phyloP scores from a whole-genome alignment of 2,329 filamentous ascomycete genomes.

The Amphichorda felina region DNA sequence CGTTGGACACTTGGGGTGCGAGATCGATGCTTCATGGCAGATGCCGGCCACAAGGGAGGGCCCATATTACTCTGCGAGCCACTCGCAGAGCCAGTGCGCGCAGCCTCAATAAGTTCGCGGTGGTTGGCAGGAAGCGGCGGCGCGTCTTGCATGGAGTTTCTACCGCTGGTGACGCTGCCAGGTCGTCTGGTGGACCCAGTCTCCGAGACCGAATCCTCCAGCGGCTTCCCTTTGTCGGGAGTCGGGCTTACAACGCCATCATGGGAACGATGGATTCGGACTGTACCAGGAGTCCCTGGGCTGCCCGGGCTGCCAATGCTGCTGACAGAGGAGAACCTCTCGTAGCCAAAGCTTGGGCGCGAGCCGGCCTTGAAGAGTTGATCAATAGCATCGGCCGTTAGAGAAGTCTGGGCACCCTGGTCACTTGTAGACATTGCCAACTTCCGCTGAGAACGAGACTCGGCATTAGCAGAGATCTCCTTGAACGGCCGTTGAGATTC shows the following conservation, averaged over 20 bases:
- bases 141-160: constrained; percentile 25
- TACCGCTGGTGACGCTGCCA: constrained; percentile 60
- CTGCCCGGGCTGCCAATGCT: constrained; percentile 17
- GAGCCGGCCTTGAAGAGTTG: constrained; percentile 46
- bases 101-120: constrained; percentile 73
- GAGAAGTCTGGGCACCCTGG: constrained; percentile 67
- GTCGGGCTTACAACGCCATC: constrained; percentile 35
- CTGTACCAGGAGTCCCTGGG: constrained; percentile 23
- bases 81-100: constrained; percentile 45
- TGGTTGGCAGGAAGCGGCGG: constrained; percentile 78
- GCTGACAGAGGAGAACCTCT: constrained; percentile 22
- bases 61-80: constrained; percentile 52
- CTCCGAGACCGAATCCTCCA: constrained; percentile 26
- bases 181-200: constrained; percentile 39
- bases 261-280: constrained; percentile 32
- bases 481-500: constrained; percentile 47
- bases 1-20: constrained; percentile 46
- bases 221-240: constrained; percentile 22
- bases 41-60: constrained; percentile 74
- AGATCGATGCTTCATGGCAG: constrained; percentile 48
- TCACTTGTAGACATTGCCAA: constrained; percentile 41
- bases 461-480: constrained; percentile 49
- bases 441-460: constrained; percentile 24
- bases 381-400: constrained; percentile 77
- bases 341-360: constrained; percentile 12